Conservation (phyloP, 768 basidiomycete genomes). For the Exsudoporus frostii region DNA sequence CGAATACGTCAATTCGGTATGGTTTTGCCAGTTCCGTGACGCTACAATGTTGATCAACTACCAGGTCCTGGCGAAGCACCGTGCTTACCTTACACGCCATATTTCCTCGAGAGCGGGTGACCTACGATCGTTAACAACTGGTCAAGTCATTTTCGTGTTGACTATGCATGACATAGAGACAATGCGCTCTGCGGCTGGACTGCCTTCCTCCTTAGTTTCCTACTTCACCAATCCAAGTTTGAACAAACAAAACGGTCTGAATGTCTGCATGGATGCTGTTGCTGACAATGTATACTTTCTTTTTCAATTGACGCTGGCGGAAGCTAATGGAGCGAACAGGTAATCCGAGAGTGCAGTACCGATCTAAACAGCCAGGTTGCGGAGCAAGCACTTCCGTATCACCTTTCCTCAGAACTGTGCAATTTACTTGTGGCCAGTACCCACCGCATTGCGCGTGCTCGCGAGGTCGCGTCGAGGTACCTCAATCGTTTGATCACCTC, state of each 20-base stretch:
- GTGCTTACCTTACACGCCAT: conserved; percentile 57
- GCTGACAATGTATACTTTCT: conserved; percentile 66
- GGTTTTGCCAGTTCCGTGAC: conserved; percentile 16
- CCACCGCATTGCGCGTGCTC: conserved; percentile 76
- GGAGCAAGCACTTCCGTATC: conserved; percentile 70
- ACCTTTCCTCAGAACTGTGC: conserved; percentile 70
- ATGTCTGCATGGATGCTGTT: conserved; percentile 78
- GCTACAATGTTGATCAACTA: conserved; percentile 1
- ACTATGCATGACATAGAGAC: conserved; percentile 86
- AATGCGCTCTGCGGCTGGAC: conserved; percentile 76
- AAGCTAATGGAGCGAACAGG: conserved; percentile 41
- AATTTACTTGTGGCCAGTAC: conserved; percentile 75
- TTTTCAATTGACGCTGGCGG: neutral
- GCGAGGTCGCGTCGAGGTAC: conserved; percentile 80
- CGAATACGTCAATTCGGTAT: conserved; percentile 75
- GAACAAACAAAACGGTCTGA: conserved; percentile 65
- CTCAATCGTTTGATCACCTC: conserved; percentile 82
- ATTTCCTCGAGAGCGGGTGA: conserved; percentile 66
- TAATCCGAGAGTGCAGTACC: conserved; percentile 71
- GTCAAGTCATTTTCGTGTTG: conserved; percentile 82
- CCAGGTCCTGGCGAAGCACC: conserved; percentile 71
- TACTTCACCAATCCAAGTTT: conserved; percentile 89
- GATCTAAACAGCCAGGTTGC: conserved; percentile 73
- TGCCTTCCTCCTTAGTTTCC: conserved; percentile 76
- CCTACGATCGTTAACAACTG: conserved; percentile 69